phyloP scores from a whole-genome alignment of 768 basidiomycete genomes.

The Rhodotorula graminis region DNA sequence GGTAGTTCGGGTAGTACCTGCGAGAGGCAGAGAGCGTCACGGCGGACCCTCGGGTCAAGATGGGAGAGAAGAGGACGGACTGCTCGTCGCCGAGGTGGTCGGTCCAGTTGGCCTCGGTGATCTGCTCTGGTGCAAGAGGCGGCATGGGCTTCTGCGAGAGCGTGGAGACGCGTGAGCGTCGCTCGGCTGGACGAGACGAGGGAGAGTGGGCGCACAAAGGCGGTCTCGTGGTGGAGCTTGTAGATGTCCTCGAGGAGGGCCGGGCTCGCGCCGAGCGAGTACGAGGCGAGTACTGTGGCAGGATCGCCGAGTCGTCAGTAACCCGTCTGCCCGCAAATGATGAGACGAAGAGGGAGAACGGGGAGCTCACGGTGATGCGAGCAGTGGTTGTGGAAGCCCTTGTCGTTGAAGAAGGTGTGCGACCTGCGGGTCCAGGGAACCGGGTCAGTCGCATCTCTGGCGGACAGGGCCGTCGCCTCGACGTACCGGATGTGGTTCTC shows the following conservation, averaged over 20 bases:
- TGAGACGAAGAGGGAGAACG: too few species aligned
- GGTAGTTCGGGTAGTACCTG: slow-evolving; percentile 42
- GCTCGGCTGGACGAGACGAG: neutral
- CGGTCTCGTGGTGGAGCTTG: slow-evolving; percentile 17
- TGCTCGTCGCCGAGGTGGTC: slow-evolving; percentile 31
- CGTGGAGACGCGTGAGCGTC: neutral
- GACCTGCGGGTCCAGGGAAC: neutral
- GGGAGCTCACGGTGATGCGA: slow-evolving; percentile 31
- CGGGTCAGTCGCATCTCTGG: neutral
- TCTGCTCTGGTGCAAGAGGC: slow-evolving; percentile 13
- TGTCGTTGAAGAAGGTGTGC: slow-evolving; percentile 37
- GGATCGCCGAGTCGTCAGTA: too few species aligned
- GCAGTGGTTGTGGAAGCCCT: slow-evolving; percentile 39
- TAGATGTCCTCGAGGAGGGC: slow-evolving; percentile 25
- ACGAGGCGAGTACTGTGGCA: slow-evolving; percentile 30
- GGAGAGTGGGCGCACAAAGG: neutral
- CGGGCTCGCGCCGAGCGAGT: slow-evolving; percentile 28
- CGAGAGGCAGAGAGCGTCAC: too few species aligned
- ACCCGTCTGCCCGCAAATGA: too few species aligned
- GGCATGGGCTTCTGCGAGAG: slow-evolving; percentile 34
- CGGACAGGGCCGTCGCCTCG: too few species aligned
- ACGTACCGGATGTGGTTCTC: slow-evolving; percentile 28
- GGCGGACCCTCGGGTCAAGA: too few species aligned
- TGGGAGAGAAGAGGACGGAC: slow-evolving; percentile 7
- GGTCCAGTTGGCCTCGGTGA: slow-evolving; percentile 34